Conservation (phyloP, 2,329 filamentous ascomycete species). For the Aspergillus piperis region DNA sequence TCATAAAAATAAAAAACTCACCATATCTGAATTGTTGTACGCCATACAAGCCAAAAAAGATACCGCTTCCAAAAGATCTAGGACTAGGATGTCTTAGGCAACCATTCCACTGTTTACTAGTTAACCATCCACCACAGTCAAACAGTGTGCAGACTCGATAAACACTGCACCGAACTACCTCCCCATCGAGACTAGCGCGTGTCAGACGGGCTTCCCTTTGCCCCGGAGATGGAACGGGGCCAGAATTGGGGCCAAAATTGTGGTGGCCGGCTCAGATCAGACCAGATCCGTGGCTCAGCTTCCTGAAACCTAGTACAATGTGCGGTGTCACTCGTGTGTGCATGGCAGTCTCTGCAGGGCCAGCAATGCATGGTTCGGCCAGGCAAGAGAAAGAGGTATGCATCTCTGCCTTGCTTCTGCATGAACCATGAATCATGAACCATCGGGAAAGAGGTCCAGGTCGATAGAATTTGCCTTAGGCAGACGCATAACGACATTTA, state of each 20-base stretch:
- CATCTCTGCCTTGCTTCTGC: not conserved
- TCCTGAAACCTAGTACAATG: not conserved
- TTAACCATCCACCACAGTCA: no score
- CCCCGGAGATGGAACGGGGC: constrained; percentile 5
- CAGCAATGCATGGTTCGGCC: not conserved
- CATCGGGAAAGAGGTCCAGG: not conserved
- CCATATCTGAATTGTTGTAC: no score
- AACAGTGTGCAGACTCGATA: no score
- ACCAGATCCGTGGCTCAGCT: not conserved
- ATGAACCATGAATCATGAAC: not conserved
- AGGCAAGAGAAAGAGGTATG: not conserved
- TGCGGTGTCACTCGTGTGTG: not conserved
- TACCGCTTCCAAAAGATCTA: not conserved
- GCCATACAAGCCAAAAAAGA: no score
- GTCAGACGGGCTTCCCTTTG: not conserved
- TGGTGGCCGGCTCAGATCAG: not conserved
- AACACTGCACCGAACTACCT: no score
- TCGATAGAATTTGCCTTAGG: not conserved
- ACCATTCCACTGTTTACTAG: not conserved
- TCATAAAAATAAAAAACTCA: no score
- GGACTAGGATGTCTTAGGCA: not conserved
- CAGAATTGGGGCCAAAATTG: not conserved
- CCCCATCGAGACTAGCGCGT: not conserved
- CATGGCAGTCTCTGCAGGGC: not conserved
- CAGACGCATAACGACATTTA: not conserved